Conservation (phyloP, 352 stramenopile species). For the Globisporangium acanthophoron region DNA sequence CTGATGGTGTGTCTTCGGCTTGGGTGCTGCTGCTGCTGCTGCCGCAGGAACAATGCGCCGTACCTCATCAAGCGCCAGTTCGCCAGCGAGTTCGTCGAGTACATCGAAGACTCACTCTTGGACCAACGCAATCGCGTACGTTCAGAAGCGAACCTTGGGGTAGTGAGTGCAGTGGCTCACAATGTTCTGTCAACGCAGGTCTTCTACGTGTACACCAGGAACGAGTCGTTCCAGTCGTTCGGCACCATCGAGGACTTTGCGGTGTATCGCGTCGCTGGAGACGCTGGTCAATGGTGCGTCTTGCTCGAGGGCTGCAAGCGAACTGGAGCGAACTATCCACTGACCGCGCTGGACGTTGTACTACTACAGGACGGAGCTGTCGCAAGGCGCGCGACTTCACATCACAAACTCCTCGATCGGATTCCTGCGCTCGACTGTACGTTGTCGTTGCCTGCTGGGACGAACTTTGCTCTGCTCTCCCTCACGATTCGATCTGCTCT, state of each 20-base stretch:
- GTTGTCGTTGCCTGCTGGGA: background rate
- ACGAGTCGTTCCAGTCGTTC: conserved; percentile 66
- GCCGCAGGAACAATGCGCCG: conserved; percentile 53
- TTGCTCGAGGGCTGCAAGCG: background rate
- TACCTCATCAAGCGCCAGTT: conserved; percentile 75
- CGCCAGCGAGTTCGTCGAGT: conserved; percentile 64
- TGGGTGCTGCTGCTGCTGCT: background rate
- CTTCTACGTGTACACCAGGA: conserved; percentile 78
- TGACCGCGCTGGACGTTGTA: background rate
- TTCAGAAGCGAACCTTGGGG: background rate
- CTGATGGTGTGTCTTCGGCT: conserved; percentile 1
- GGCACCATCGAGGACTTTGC: conserved; percentile 68
- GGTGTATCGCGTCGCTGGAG: conserved; percentile 36
- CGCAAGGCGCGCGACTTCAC: conserved; percentile 58
- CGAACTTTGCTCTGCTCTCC: background rate
- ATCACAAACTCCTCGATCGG: conserved; percentile 70
- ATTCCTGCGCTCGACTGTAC: conserved; percentile 69
- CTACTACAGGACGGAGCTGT: conserved; percentile 49
- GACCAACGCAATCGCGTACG: conserved; percentile 69
- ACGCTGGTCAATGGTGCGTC: conserved; percentile 39
- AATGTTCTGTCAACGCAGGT: conserved; percentile 18
- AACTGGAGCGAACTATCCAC: background rate
- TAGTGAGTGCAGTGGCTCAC: background rate
- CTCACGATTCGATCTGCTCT: background rate
- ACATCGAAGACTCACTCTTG: conserved; percentile 69